A percentile compares a stretch with the other conserved stretches of the same genome.
Evolutionary conservation across 192 early-diverging fungal genomes (phyloP).

Genomic region (Rhizoclosmatium sp.): DNA sequence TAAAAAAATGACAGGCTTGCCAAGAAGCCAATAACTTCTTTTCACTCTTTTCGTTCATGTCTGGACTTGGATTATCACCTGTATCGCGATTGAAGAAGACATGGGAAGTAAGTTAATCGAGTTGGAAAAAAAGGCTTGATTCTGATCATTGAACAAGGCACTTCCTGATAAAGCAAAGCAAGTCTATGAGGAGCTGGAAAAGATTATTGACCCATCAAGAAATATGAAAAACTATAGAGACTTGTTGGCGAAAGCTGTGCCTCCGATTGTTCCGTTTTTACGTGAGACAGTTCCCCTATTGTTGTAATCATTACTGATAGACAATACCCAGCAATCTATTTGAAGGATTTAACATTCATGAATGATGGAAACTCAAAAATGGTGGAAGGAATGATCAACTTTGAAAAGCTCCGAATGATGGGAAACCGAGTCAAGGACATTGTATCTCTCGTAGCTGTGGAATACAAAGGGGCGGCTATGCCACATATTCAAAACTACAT

Average conservation of each 20-base stretch:
- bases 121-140: constrained; percentile 3
- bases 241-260: constrained; percentile 41
- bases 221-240: constrained; percentile 72
- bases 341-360: constrained; percentile 66
- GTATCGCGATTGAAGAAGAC: constrained; percentile 67
- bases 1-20: constrained; percentile 47
- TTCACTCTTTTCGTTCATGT: constrained; percentile 64
- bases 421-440: constrained; percentile 64
- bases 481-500: constrained; percentile 66
- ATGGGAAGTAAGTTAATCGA: constrained; percentile 57
- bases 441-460: constrained; percentile 45
- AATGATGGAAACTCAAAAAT: constrained; percentile 69
- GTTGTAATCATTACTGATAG: not conserved
- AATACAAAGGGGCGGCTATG: constrained; percentile 56
- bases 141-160: constrained; percentile 24
- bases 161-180: constrained; percentile 60
- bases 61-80: constrained; percentile 61
- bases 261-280: constrained; percentile 70
- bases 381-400: constrained; percentile 65
- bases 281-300: constrained; percentile 46
- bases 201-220: constrained; percentile 63
- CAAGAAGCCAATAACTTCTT: constrained; percentile 67
- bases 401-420: constrained; percentile 74
- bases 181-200: constrained; percentile 57
- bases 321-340: constrained; percentile 57